phyloP scores from a whole-genome alignment of 441 rosid species.

The Adansonia gregorii region DNA sequence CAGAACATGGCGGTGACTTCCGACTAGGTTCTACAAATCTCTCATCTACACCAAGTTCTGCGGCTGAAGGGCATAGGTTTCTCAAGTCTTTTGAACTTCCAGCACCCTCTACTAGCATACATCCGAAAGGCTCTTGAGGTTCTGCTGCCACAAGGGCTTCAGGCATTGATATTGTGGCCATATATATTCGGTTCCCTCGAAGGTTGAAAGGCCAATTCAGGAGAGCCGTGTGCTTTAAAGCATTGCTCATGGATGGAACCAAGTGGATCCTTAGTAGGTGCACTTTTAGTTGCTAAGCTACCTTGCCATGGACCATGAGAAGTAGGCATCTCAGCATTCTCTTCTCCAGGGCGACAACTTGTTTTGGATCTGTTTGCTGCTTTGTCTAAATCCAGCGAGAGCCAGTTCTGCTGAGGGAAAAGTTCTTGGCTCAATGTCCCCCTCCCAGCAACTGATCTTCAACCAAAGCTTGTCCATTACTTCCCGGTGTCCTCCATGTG shows the following conservation, averaged over 20 bases:
- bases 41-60: slow-evolving; percentile 52
- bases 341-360: slow-evolving; percentile 54
- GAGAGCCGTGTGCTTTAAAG: slow-evolving; percentile 31
- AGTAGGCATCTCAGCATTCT: slow-evolving; percentile 70
- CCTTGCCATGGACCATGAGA: slow-evolving; percentile 81
- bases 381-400: slow-evolving; percentile 43
- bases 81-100: slow-evolving; percentile 88
- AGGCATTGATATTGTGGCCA: slow-evolving; percentile 44
- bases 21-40: slow-evolving; percentile 52
- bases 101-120: slow-evolving; percentile 67
- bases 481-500: slow-evolving; percentile 41
- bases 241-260: slow-evolving; percentile 36
- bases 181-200: slow-evolving; percentile 31
- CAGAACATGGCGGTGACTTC: slow-evolving; percentile 41
- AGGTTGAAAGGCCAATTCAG: slow-evolving; percentile 35
- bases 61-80: slow-evolving; percentile 62
- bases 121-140: slow-evolving; percentile 52
- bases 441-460: slow-evolving; percentile 38
- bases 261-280: slow-evolving; percentile 39
- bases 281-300: slow-evolving; percentile 46
- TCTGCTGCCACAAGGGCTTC: slow-evolving; percentile 43
- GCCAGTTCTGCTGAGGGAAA: slow-evolving; percentile 39
- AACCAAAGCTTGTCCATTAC: slow-evolving; percentile 38
- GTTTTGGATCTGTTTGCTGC: slow-evolving; percentile 46
- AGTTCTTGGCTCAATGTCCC: slow-evolving; percentile 42